Evolutionary conservation across 176 grass and related monocot genomes (phyloP), one percentile per base, ranked within the genome.

Genomic region (Aegilops umbellulata): DNA sequence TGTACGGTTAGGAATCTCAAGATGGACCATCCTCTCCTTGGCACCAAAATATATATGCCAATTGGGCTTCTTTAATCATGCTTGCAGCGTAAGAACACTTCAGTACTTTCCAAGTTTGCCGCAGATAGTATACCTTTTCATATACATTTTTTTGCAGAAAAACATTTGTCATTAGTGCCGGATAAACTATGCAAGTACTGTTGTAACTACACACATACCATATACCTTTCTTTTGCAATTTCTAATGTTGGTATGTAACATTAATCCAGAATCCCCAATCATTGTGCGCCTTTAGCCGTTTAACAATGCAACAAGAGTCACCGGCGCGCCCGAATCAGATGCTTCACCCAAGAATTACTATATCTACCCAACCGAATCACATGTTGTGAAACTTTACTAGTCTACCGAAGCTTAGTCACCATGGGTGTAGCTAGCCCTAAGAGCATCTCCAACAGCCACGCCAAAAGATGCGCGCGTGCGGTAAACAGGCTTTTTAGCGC

Each of bases 181-280:
- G 53, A 36, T 71, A 77, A 85, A 75, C 27, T 10, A 80, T 60
- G 26, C 35, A 23, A 49, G 67, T 58, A 84, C 78, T 91, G 80
- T 63, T 76, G 51, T 82, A 70, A 51, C 29, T 77, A 65, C 81
- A 76, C 24, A 47, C 61, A 80, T 76, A 55, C 15, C 6, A 76
- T 31, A 55, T 27, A 81, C 64, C 35, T 62, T 41, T 70, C 64
- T 85, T 80, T 77, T 32, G 22, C 20, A 46, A 58, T 19, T 63
- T 77, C 16, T 53, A 81, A 82, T 64, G 19, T 65, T 91, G 62
- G 69, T 53, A 51, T 30, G 27, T 72, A 70, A 87, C 8, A 41
- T 83, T 66, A 74, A 23, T 74, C 61, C 27, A 88, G 77, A 88
- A 88, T 85, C 82, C 19, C 32, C 77, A 72, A 85, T 82, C 82